Conservation (phyloP, 441 rosid species). For the Dalechampia spathulata region DNA sequence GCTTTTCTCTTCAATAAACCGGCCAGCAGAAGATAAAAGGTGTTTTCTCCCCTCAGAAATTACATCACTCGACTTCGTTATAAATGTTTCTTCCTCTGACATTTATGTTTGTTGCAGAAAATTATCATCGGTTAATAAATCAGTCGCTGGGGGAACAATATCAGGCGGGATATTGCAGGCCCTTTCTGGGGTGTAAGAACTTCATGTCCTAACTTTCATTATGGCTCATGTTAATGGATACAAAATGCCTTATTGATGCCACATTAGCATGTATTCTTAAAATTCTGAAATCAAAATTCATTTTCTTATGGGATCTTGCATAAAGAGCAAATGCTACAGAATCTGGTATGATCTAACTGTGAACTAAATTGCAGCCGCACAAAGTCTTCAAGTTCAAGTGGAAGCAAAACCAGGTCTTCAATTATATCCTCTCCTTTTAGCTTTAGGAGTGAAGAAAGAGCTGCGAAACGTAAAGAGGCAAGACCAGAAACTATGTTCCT, state of each 20-base stretch:
- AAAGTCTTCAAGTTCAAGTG: slow-evolving; percentile 33
- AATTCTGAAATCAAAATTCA: no score
- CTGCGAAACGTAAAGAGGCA: slow-evolving; percentile 81
- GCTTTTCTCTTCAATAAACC: slow-evolving; percentile 27
- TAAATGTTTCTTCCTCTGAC: slow-evolving; percentile 9
- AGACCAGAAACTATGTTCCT: slow-evolving; percentile 8
- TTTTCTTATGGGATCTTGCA: not conserved
- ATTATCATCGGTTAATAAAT: slow-evolving; percentile 22
- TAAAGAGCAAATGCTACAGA: not conserved
- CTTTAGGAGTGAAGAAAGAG: slow-evolving; percentile 82
- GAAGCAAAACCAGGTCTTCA: slow-evolving; percentile 38
- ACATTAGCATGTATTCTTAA: no score
- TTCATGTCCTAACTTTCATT: slow-evolving; percentile 14
- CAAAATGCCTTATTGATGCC: no score
- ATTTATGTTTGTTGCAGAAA: slow-evolving; percentile 28
- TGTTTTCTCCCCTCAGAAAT: slow-evolving; percentile 9
- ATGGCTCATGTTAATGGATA: not conserved
- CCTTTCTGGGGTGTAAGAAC: slow-evolving; percentile 34
- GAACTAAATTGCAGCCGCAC: slow-evolving; percentile 27
- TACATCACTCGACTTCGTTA: slow-evolving; percentile 1
- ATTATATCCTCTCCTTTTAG: slow-evolving; percentile 50
- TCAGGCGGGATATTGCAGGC: slow-evolving; percentile 31
- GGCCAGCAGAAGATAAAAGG: slow-evolving; percentile 46
- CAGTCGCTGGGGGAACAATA: slow-evolving; percentile 35
- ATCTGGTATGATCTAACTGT: slow-evolving; percentile 11